A percentile compares a stretch with the other conserved stretches of the same genome.
phyloP scores from a whole-genome alignment of 2,329 filamentous ascomycete species.

The Arthrobotrys sphaeroides region DNA sequence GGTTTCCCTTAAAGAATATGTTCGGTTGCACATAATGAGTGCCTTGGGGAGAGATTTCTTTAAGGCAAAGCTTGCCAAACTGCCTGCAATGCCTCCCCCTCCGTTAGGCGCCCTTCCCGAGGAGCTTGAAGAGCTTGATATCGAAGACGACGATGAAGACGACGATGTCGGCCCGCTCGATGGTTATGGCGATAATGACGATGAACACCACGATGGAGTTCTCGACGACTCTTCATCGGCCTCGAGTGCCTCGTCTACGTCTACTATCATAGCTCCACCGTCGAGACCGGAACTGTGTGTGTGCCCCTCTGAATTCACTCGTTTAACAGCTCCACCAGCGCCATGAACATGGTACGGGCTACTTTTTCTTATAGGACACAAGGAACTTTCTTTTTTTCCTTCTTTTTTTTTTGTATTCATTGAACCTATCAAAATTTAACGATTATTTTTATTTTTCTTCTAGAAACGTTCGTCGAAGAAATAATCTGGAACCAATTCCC shows the following conservation, averaged over 20 bases:
- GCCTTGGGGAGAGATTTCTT: constrained; percentile 81
- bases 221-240: constrained; percentile 72
- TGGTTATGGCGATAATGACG: constrained; percentile 60
- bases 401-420: neutral
- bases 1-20: neutral
- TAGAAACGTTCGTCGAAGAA: constrained; percentile 61
- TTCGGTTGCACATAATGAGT: constrained; percentile 69
- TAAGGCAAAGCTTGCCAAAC: constrained; percentile 74
- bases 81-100: constrained; percentile 68
- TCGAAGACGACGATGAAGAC: constrained; percentile 66
- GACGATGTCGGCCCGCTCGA: constrained; percentile 64
- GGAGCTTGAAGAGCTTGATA: constrained; percentile 67
- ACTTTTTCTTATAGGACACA: constrained; percentile 56
- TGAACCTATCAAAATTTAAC: neutral
- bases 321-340: constrained; percentile 31
- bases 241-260: constrained; percentile 90
- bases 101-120: constrained; percentile 58
- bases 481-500: constrained; percentile 72
- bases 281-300: constrained; percentile 75
- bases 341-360: constrained; percentile 54
- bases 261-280: constrained; percentile 85
- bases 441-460: constrained; percentile 29
- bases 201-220: constrained; percentile 60
- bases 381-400: constrained; percentile 4
- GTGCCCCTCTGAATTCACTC: constrained; percentile 58